Evolutionary conservation across 306 rosid species (phyloP).

Genomic region (Vigna reflexopilosa): DNA sequence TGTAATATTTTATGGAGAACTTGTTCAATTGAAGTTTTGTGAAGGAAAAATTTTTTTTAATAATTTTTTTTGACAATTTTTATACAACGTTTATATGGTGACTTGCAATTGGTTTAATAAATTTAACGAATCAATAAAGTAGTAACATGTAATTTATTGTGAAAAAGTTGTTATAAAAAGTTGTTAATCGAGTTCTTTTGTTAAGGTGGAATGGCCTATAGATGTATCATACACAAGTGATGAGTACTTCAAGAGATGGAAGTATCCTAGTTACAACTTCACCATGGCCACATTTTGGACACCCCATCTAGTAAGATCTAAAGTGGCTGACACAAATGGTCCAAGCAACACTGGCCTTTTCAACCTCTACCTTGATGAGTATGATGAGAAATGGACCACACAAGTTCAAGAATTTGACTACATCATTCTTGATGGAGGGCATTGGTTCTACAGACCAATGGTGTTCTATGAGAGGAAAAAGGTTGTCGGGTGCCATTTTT

Average conservation of each 20-base stretch:
- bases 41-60: no score
- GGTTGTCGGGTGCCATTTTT: constrained; percentile 77
- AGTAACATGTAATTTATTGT: no score
- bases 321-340: constrained; percentile 54
- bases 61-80: no score
- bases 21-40: neutral
- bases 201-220: constrained; percentile 86
- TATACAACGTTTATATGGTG: no score
- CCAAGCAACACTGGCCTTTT: constrained; percentile 65
- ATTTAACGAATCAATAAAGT: no score
- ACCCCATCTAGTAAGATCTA: constrained; percentile 66
- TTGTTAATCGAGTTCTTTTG: neutral
- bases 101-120: no score
- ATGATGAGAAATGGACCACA: constrained; percentile 65
- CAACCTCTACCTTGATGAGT: constrained; percentile 78
- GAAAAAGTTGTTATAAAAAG: no score
- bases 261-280: constrained; percentile 81
- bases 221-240: constrained; percentile 68
- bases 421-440: constrained; percentile 75
- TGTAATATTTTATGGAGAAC: neutral
- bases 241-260: constrained; percentile 67
- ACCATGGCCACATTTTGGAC: constrained; percentile 75
- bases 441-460: constrained; percentile 75
- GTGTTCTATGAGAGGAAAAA: constrained; percentile 59
- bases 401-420: constrained; percentile 69